Evolutionary conservation across 2,329 filamentous ascomycete genomes (phyloP).

Genomic region (Cladosporium sp.): DNA sequence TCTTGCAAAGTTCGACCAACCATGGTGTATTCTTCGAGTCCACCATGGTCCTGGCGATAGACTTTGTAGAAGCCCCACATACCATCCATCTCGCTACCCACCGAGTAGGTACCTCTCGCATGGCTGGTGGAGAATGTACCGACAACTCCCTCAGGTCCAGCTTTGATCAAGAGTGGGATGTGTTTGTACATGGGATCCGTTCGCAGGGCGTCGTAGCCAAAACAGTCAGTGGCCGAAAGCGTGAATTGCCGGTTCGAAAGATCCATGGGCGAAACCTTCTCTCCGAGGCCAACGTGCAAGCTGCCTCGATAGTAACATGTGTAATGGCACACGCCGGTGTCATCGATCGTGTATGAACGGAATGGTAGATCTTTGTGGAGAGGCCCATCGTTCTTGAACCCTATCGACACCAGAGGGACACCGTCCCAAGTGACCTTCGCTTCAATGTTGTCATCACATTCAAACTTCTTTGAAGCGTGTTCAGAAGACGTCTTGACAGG

Average conservation of each 20-base stretch:
- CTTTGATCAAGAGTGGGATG: constrained; percentile 71
- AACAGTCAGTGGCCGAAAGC: constrained; percentile 70
- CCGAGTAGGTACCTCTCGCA: constrained; percentile 63
- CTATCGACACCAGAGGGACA: constrained; percentile 61
- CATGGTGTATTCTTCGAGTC: constrained; percentile 70
- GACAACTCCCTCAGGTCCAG: constrained; percentile 64
- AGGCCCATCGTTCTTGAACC: constrained; percentile 52
- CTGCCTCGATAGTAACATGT: constrained; percentile 62
- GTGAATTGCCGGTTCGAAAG: constrained; percentile 67
- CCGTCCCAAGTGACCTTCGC: constrained; percentile 62
- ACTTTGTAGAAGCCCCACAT: constrained; percentile 76
- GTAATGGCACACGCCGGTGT: constrained; percentile 65
- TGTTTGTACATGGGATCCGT: constrained; percentile 77
- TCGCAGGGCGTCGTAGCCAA: constrained; percentile 70
- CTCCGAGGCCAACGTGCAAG: constrained; percentile 70
- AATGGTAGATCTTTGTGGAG: constrained; percentile 65
- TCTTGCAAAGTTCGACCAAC: constrained; percentile 67
- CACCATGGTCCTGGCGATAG: constrained; percentile 71
- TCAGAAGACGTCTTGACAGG: background rate
- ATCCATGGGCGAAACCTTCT: constrained; percentile 74
- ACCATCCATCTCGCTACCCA: constrained; percentile 73
- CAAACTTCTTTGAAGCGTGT: background rate
- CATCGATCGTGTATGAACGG: constrained; percentile 67
- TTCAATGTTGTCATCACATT: constrained; percentile 41
- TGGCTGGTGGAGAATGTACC: constrained; percentile 70